Conservation (phyloP, 2,329 filamentous ascomycete species). For the Xylariaceae sp. region DNA sequence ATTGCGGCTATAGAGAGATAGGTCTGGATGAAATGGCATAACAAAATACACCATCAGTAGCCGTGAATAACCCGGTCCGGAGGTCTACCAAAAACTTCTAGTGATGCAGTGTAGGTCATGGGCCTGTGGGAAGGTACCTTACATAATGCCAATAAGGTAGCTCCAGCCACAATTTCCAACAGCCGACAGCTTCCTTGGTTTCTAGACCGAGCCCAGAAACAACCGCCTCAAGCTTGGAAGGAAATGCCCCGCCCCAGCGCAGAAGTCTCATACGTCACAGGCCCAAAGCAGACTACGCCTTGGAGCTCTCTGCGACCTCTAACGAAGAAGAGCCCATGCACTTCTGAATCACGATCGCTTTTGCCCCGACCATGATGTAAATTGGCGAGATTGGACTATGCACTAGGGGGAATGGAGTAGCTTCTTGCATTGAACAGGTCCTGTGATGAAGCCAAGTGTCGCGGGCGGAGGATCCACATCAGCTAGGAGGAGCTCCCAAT, state of each 20-base stretch:
- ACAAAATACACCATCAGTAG: no score
- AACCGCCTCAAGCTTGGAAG: no score
- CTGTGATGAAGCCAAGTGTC: not conserved
- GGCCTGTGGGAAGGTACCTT: no score
- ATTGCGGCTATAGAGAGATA: no score
- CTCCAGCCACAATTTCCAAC: constrained; percentile 1
- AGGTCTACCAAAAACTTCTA: no score
- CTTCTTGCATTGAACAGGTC: not conserved
- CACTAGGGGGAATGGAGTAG: not conserved
- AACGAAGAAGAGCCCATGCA: constrained; percentile 1
- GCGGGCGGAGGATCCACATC: no score
- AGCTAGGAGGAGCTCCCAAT: no score
- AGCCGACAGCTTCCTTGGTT: not conserved
- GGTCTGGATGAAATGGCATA: no score
- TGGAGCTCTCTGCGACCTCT: not conserved
- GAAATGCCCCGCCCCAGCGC: not conserved
- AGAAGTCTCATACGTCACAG: constrained; percentile 22
- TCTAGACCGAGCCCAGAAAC: no score
- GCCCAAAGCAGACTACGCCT: not conserved
- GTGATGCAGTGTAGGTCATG: no score
- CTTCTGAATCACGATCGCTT: constrained; percentile 12
- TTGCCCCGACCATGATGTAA: constrained; percentile 9
- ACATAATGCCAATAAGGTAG: no score
- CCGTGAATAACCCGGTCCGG: no score
- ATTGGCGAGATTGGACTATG: not conserved